Conservation (phyloP, 441 rosid genomes). For the Erodium trifolium region DNA sequence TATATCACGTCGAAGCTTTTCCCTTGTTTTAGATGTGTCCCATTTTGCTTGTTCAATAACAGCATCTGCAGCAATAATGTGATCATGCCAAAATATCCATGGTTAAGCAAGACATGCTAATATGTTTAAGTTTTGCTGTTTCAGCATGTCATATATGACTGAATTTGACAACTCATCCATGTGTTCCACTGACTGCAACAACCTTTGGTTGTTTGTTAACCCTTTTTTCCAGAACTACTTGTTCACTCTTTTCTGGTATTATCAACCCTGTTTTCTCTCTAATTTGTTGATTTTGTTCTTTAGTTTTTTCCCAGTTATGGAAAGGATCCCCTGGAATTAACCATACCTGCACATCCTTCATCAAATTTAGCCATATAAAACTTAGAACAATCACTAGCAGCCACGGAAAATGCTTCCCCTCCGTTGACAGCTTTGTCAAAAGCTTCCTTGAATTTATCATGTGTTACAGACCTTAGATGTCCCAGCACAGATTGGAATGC, state of each 20-base stretch:
- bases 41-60: conserved; percentile 73
- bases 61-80: conserved; percentile 44
- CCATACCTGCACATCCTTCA: conserved; percentile 18
- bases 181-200: conserved; percentile 1
- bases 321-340: neutral
- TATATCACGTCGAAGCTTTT: conserved; percentile 62
- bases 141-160: neutral
- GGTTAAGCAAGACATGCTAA: conserved; percentile 3
- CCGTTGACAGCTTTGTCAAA: conserved; percentile 20
- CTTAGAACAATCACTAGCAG: conserved; percentile 15
- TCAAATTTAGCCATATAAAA: conserved; percentile 19
- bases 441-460: conserved; percentile 20
- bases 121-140: neutral
- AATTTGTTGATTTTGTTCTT: neutral
- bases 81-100: neutral
- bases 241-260: too few relatives aligned
- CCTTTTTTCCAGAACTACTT: too few relatives aligned
- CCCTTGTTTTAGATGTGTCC: conserved; percentile 65
- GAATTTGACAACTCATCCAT: conserved; percentile 1
- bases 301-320: neutral
- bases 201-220: neutral
- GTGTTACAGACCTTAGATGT: conserved; percentile 18
- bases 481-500: conserved; percentile 17
- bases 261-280: neutral
- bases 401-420: conserved; percentile 19